A percentile compares a stretch with the other conserved stretches of the same genome.
phyloP scores from a whole-genome alignment of 2,329 filamentous ascomycete genomes.

The Westerdykella sp. region DNA sequence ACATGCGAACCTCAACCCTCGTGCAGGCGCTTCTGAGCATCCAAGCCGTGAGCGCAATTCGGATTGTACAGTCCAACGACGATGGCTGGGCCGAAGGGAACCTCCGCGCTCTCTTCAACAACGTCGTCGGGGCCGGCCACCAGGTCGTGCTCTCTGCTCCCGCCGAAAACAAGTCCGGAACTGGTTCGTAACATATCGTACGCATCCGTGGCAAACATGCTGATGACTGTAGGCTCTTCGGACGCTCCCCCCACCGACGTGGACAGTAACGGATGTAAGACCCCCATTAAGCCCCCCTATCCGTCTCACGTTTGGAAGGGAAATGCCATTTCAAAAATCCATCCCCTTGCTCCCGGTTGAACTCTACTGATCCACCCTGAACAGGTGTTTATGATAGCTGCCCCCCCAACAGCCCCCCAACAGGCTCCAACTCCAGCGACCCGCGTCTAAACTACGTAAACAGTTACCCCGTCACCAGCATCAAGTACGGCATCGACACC shows the following conservation, averaged over 20 bases:
- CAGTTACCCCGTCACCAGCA: constrained; percentile 59
- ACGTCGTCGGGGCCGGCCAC: constrained; percentile 51
- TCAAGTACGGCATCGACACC: constrained; percentile 56
- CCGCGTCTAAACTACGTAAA: constrained; percentile 66
- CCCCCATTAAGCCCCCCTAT: too few species aligned
- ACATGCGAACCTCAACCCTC: too few species aligned
- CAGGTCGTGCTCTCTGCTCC: constrained; percentile 60
- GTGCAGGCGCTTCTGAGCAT: not conserved
- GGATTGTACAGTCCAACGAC: constrained; percentile 60
- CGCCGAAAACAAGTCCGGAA: constrained; percentile 60
- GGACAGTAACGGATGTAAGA: constrained; percentile 44
- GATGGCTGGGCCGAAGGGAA: constrained; percentile 70
- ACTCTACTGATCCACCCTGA: too few species aligned
- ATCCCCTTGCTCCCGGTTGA: too few species aligned
- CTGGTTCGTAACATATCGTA: constrained; percentile 37
- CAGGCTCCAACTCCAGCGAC: constrained; percentile 52
- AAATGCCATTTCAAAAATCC: too few species aligned
- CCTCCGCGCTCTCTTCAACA: constrained; percentile 54
- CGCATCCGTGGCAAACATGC: not conserved
- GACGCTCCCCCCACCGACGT: constrained; percentile 47
- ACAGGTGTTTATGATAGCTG: constrained; percentile 56
- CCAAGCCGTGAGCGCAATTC: not conserved
- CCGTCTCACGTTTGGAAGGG: too few species aligned
- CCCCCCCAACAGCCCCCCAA: constrained; percentile 49
- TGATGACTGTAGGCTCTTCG: constrained; percentile 44